Evolutionary conservation across 2,329 filamentous ascomycete genomes (phyloP).

Genomic region (Ophiostoma perfectum): DNA sequence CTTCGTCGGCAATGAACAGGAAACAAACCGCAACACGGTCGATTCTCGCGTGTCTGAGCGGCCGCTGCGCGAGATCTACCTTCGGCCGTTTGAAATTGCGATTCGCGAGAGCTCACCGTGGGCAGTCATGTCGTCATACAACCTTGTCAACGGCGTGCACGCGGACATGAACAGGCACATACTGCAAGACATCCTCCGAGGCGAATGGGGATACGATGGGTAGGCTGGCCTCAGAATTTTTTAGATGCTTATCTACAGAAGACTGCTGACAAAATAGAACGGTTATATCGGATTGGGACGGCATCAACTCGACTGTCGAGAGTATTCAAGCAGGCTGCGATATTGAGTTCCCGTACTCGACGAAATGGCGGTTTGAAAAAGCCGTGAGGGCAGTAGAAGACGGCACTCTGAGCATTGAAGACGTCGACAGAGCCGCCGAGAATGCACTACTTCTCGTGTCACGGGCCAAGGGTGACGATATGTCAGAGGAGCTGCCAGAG

Average conservation of each 20-base stretch:
- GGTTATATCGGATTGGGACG: constrained; percentile 56
- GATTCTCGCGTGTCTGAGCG: constrained; percentile 61
- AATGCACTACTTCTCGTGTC: not conserved
- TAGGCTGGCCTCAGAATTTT: not conserved
- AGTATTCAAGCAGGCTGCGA: constrained; percentile 53
- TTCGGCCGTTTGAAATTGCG: constrained; percentile 70
- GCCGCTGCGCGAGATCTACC: constrained; percentile 40
- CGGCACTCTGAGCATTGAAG: not conserved
- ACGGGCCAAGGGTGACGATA: not conserved
- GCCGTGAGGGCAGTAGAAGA: constrained; percentile 48
- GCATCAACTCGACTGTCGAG: constrained; percentile 51
- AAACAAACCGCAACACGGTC: constrained; percentile 60
- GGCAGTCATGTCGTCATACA: constrained; percentile 66
- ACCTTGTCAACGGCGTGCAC: constrained; percentile 59
- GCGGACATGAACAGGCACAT: constrained; percentile 52
- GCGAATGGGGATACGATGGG: constrained; percentile 59
- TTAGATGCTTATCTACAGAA: too few species aligned
- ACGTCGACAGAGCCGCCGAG: not conserved
- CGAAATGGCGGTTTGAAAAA: constrained; percentile 53
- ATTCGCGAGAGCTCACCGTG: constrained; percentile 63
- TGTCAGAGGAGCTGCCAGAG: not conserved
- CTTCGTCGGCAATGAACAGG: constrained; percentile 47
- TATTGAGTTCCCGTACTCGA: constrained; percentile 53
- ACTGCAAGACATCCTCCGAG: constrained; percentile 53
- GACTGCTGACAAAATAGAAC: constrained; percentile 31